A percentile compares a stretch with the other conserved stretches of the same genome.
phyloP scores from a whole-genome alignment of 352 stramenopile species.

The Nannochloropsis limnetica region DNA sequence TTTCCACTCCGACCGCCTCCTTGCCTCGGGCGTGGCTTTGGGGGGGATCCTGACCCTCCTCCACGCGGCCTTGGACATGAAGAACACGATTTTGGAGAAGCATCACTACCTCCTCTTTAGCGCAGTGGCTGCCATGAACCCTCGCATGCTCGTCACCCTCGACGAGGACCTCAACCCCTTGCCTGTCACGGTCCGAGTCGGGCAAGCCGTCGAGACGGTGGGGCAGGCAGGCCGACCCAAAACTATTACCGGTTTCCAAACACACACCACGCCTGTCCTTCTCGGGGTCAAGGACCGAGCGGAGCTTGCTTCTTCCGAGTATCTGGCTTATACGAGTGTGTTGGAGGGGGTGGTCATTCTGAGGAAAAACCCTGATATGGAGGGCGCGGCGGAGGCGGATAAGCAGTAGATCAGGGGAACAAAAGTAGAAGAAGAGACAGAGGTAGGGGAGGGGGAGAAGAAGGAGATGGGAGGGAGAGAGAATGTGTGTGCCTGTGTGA shows the following conservation, averaged over 20 bases:
- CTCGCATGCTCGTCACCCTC: constrained; percentile 96
- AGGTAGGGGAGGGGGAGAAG: background rate
- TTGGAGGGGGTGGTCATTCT: constrained; percentile 98
- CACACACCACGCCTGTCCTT: constrained; percentile 96
- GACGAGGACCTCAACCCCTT: constrained; percentile 86
- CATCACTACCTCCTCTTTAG: constrained; percentile 97
- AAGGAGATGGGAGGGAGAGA: background rate
- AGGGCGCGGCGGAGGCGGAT: constrained; percentile 54
- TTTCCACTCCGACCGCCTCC: constrained; percentile 88
- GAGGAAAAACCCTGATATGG: constrained; percentile 86
- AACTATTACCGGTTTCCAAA: constrained; percentile 99
- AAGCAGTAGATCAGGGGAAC: constrained; percentile 19
- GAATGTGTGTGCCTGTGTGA: background rate
- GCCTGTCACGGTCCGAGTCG: constrained; percentile 93
- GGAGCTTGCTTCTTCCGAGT: constrained; percentile 95
- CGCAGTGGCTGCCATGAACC: constrained; percentile 92
- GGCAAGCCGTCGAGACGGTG: constrained; percentile 97
- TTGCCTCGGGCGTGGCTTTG: constrained; percentile 73
- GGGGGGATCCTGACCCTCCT: constrained; percentile 87
- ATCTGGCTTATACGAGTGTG: constrained; percentile 83
- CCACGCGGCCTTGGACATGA: constrained; percentile 89
- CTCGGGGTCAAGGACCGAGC: constrained; percentile 92
- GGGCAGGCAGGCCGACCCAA: constrained; percentile 96
- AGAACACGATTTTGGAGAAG: constrained; percentile 94
- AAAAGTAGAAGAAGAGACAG: background rate